Evolutionary conservation across 1,139 yeast species (phyloP).

Genomic region (Hyphopichia burtonii): DNA sequence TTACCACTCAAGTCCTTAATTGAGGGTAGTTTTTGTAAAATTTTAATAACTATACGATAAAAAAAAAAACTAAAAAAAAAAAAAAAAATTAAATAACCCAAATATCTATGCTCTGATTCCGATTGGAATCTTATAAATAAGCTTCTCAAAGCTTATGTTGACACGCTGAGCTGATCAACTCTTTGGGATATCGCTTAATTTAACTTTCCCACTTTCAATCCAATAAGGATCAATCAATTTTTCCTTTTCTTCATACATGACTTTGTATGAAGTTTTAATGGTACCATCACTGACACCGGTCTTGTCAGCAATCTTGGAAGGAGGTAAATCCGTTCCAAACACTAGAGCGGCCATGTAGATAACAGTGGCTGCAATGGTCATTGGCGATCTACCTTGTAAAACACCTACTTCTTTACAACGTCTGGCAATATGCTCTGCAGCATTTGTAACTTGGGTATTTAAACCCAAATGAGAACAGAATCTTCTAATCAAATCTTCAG

Average conservation of each 20-base stretch:
- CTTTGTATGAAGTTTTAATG: slow-evolving; percentile 87
- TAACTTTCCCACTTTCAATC: slow-evolving; percentile 70
- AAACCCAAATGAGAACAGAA: slow-evolving; percentile 95
- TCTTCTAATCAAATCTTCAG: slow-evolving; percentile 92
- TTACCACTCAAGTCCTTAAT: too few species aligned
- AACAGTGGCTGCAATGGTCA: slow-evolving; percentile 96
- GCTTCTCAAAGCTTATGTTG: too few species aligned
- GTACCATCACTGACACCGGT: slow-evolving; percentile 99
- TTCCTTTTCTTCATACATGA: slow-evolving; percentile 71
- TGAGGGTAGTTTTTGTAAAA: too few species aligned
- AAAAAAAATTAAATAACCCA: not conserved
- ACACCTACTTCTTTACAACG: slow-evolving; percentile 90
- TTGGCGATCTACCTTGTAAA: slow-evolving; percentile 94
- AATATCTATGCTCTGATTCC: not conserved
- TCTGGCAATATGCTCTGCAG: slow-evolving; percentile 91
- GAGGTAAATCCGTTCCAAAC: slow-evolving; percentile 69
- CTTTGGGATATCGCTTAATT: slow-evolving; percentile 59
- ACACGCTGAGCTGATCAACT: slow-evolving; percentile 14
- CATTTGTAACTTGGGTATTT: slow-evolving; percentile 79
- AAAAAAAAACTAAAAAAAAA: not conserved
- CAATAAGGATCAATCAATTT: slow-evolving; percentile 78
- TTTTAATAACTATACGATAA: not conserved
- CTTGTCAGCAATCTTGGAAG: slow-evolving; percentile 83
- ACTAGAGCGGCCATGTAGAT: slow-evolving; percentile 89
- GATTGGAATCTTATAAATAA: too few species aligned